Evolutionary conservation across 306 rosid species (phyloP).

Genomic region (Boehmeria nivea): DNA sequence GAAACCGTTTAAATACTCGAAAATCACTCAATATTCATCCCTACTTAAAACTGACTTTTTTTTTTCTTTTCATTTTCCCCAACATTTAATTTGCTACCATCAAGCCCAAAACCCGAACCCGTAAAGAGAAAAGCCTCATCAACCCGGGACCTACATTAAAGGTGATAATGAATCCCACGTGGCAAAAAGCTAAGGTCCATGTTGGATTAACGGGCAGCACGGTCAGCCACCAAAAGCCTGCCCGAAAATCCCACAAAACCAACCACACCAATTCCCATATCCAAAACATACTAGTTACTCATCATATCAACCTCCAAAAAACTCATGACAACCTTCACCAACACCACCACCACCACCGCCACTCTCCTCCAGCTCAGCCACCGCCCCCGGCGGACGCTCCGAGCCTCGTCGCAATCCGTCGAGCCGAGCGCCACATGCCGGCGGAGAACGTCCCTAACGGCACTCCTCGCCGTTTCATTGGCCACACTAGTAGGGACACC

Average conservation of each 20-base stretch:
- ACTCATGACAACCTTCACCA: conserved; percentile 64
- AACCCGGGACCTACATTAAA: neutral
- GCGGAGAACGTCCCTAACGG: conserved; percentile 45
- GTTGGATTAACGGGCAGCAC: conserved; percentile 16
- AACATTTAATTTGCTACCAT: too few species aligned
- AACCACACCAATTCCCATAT: neutral
- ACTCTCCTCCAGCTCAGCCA: conserved; percentile 44
- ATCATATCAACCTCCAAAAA: neutral
- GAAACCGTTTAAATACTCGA: too few species aligned
- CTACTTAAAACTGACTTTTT: too few species aligned
- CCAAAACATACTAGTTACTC: conserved; percentile 5
- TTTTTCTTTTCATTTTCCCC: too few species aligned
- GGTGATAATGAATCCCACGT: conserved; percentile 41
- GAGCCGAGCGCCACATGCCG: conserved; percentile 26
- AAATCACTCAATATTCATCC: too few species aligned
- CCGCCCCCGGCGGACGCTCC: conserved; percentile 9
- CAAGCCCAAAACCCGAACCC: too few species aligned
- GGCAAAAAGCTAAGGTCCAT: conserved; percentile 34
- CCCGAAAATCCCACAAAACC: conserved; percentile 23
- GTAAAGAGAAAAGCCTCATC: neutral
- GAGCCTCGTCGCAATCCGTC: conserved; percentile 15
- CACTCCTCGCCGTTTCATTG: conserved; percentile 39
- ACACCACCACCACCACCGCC: conserved; percentile 39
- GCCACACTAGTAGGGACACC: conserved; percentile 20
- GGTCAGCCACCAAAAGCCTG: conserved; percentile 30